These are phyloP conservation scores for Solanum pinnatisectum DNA, from an alignment of 257 asterid species.

Conservation along the genomic window DNA sequence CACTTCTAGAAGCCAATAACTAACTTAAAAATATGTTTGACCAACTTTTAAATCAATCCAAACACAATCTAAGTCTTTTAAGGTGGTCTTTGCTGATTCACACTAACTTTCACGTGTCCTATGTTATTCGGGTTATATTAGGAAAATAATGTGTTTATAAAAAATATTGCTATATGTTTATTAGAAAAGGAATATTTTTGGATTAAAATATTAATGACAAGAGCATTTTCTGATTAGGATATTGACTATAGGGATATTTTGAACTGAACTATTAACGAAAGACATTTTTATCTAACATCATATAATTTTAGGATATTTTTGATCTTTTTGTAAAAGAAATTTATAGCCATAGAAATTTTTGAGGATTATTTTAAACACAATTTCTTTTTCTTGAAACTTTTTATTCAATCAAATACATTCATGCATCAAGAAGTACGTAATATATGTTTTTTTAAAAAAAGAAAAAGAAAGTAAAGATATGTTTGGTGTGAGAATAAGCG, in stretches of 20 bases:
- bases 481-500: background rate
- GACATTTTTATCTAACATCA: no score
- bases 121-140: background rate
- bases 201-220: no score
- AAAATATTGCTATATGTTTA: background rate
- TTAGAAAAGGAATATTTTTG: background rate
- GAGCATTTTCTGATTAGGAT: no score
- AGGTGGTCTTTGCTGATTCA: background rate
- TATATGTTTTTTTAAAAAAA: no score
- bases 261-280: no score
- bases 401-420: background rate
- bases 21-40: background rate
- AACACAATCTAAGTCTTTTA: background rate
- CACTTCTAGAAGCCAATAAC: no score
- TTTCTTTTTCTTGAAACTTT: no score
- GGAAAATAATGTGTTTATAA: background rate
- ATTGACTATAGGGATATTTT: no score
- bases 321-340: no score
- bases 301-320: no score
- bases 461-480: background rate
- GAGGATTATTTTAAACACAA: no score
- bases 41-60: background rate
- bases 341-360: no score
- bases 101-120: background rate
- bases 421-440: background rate